Evolutionary conservation across 164 flowering plant species (phyloP).

Genomic region (Nelumbo lutea): DNA sequence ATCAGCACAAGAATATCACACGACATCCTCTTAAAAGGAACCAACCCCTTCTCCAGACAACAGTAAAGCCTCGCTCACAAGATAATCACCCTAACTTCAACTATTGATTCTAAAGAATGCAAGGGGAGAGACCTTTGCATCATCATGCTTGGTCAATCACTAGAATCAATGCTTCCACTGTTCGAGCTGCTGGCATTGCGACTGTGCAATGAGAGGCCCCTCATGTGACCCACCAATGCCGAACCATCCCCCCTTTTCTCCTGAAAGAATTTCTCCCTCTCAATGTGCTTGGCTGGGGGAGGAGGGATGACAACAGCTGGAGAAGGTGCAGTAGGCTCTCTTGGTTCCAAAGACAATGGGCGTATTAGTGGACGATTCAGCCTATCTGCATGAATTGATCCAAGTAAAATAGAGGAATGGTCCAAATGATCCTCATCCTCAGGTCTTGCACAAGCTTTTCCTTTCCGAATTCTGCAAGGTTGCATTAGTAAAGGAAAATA

Average conservation of each 20-base stretch:
- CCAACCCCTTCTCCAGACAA: neutral
- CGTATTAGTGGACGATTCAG: conserved; percentile 73
- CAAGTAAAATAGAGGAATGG: conserved; percentile 37
- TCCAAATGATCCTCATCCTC: conserved; percentile 48
- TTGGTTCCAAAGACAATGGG: conserved; percentile 44
- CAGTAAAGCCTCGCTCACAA: neutral
- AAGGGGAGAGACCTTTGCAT: neutral
- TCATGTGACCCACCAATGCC: conserved; percentile 42
- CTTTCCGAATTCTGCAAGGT: conserved; percentile 68
- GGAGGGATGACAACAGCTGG: conserved; percentile 71
- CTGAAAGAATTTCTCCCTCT: conserved; percentile 83
- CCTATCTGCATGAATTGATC: conserved; percentile 43
- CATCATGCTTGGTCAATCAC: conserved; percentile 34
- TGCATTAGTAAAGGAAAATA: neutral
- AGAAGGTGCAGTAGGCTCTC: conserved; percentile 19
- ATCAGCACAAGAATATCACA: neutral
- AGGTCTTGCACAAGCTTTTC: conserved; percentile 71
- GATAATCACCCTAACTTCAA: neutral
- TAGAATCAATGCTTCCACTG: conserved; percentile 61
- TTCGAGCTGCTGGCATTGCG: conserved; percentile 69
- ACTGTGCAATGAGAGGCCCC: conserved; percentile 67
- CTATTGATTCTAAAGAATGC: neutral
- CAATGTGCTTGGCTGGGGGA: conserved; percentile 81
- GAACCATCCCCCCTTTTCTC: conserved; percentile 58
- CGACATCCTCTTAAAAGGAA: neutral